Percentiles rank a stretch among this genome's conserved stretches.
These are phyloP conservation scores for Hippophae rhamnoides DNA, from an alignment of 306 rosid species.

Conservation along the genomic window DNA sequence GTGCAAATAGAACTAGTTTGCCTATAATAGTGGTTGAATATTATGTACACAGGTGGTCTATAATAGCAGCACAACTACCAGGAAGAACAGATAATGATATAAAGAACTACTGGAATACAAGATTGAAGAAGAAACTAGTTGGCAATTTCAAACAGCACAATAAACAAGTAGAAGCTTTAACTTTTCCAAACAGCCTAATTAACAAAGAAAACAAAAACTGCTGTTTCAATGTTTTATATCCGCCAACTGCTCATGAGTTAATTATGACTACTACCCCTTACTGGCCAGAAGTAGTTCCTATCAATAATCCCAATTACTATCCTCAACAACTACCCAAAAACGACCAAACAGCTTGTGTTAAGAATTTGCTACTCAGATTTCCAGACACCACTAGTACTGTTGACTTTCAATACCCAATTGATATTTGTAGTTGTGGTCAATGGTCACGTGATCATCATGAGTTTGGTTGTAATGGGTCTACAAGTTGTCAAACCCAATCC, in stretches of 20 bases:
- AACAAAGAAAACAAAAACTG: slow-evolving; percentile 11
- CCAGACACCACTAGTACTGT: too few species aligned
- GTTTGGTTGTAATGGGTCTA: slow-evolving; percentile 24
- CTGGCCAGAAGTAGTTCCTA: slow-evolving; percentile 30
- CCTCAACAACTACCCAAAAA: slow-evolving; percentile 5
- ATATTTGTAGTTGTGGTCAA: slow-evolving; percentile 19
- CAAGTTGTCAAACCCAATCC: slow-evolving; percentile 10
- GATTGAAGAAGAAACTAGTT: slow-evolving; percentile 82
- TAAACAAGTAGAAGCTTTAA: slow-evolving; percentile 42
- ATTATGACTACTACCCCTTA: slow-evolving; percentile 15
- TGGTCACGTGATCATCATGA: too few species aligned
- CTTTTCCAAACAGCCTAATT: slow-evolving; percentile 6
- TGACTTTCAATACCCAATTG: background rate
- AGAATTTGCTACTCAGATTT: background rate
- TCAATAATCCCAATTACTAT: slow-evolving; percentile 22
- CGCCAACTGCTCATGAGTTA: background rate
- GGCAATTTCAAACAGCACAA: slow-evolving; percentile 47
- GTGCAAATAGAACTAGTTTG: too few species aligned
- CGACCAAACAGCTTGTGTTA: slow-evolving; percentile 30
- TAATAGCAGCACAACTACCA: slow-evolving; percentile 86
- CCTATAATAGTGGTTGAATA: background rate
- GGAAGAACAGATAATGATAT: slow-evolving; percentile 93
- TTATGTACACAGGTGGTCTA: slow-evolving; percentile 69
- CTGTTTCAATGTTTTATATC: background rate
- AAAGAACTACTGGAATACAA: slow-evolving; percentile 95